phyloP scores from a whole-genome alignment of 1,139 yeast species.

The Spathaspora sp. region DNA sequence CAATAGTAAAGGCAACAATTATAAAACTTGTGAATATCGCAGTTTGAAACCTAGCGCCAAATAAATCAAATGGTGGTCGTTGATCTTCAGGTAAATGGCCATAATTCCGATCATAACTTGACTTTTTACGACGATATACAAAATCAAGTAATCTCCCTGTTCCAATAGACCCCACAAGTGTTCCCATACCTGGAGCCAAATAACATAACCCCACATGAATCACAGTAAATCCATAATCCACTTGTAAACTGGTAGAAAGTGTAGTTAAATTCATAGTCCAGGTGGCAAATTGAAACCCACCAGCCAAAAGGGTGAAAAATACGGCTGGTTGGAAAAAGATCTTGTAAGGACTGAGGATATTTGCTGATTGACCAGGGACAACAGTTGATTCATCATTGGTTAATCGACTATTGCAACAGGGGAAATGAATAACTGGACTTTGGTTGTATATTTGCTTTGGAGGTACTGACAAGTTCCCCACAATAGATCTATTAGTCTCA shows the following conservation, averaged over 20 bases:
- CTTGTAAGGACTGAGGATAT: slow-evolving; percentile 46
- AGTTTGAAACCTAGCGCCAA: slow-evolving; percentile 28
- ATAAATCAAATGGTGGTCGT: slow-evolving; percentile 21
- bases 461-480: slow-evolving; percentile 61
- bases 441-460: slow-evolving; percentile 42
- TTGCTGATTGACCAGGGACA: slow-evolving; percentile 23
- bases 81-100: slow-evolving; percentile 22
- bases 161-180: slow-evolving; percentile 48
- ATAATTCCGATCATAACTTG: slow-evolving; percentile 44
- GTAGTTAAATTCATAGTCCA: slow-evolving; percentile 75
- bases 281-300: slow-evolving; percentile 59
- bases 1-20: slow-evolving; percentile 38
- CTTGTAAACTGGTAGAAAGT: slow-evolving; percentile 52
- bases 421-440: slow-evolving; percentile 40
- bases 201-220: slow-evolving; percentile 64
- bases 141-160: slow-evolving; percentile 50
- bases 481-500: slow-evolving; percentile 68
- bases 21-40: slow-evolving; percentile 26
- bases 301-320: slow-evolving; percentile 41
- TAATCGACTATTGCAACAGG: slow-evolving; percentile 17
- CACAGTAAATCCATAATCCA: slow-evolving; percentile 48
- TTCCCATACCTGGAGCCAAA: slow-evolving; percentile 60
- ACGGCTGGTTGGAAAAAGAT: slow-evolving; percentile 35
- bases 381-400: slow-evolving; percentile 19
- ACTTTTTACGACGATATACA: slow-evolving; percentile 20